phyloP scores from a whole-genome alignment of 148 eudicot species.

The Vaccinium myrtillus region DNA sequence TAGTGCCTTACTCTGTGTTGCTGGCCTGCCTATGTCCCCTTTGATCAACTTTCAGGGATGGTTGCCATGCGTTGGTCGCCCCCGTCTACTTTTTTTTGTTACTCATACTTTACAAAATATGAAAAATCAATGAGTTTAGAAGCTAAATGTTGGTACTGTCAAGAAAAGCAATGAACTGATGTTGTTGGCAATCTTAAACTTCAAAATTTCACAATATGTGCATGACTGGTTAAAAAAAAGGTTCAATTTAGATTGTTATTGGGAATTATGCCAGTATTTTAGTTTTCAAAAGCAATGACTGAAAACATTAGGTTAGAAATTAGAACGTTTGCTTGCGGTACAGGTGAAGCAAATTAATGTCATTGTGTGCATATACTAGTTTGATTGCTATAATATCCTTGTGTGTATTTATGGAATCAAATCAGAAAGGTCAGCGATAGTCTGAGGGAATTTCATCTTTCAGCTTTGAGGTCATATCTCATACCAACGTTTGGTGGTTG shows the following conservation, averaged over 20 bases:
- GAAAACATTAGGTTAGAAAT: background rate
- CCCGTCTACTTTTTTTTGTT: too few relatives aligned
- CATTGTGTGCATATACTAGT: background rate
- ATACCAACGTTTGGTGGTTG: constrained; percentile 11
- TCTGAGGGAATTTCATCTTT: constrained; percentile 6
- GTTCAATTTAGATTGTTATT: background rate
- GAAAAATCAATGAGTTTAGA: background rate
- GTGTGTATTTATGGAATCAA: background rate
- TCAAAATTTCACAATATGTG: background rate
- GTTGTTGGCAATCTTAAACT: background rate
- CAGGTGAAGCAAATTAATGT: background rate
- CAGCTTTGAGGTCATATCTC: constrained; percentile 17
- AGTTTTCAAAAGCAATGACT: background rate
- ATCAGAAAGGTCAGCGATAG: background rate
- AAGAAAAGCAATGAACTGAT: background rate
- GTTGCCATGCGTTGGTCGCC: too few relatives aligned
- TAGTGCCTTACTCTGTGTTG: too few relatives aligned
- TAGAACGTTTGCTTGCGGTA: background rate
- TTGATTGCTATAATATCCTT: background rate
- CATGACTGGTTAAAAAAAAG: background rate
- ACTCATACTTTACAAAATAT: background rate
- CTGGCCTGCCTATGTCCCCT: too few relatives aligned
- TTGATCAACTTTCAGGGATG: too few relatives aligned
- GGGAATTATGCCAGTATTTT: constrained; percentile 3
- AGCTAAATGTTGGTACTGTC: background rate